phyloP scores from a whole-genome alignment of 73 alveolate genomes.

The Effrenium voratum region DNA sequence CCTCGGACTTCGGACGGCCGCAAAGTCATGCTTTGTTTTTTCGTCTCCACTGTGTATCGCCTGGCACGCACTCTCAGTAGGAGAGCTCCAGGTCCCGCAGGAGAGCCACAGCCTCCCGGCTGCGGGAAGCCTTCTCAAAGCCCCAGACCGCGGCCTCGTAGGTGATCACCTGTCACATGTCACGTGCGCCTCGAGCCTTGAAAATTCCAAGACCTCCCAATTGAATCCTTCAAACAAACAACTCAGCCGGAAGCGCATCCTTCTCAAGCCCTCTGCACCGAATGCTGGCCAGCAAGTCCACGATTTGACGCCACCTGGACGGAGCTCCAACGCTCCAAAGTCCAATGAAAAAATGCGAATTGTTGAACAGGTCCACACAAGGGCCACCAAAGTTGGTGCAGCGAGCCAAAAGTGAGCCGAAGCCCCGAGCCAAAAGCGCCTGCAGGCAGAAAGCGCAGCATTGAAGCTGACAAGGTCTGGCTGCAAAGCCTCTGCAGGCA shows the following conservation, averaged over 20 bases:
- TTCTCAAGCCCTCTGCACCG: too few species aligned
- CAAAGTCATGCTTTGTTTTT: background rate
- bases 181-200: too few species aligned
- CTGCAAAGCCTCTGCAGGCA: background rate
- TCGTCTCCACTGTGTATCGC: background rate
- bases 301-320: too few species aligned
- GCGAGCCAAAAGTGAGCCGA: too few species aligned
- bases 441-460: conserved; percentile 3
- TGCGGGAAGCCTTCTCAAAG: conserved; percentile 24
- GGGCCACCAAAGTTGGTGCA: too few species aligned
- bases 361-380: too few species aligned
- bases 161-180: conserved; percentile 74
- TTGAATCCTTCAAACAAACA: too few species aligned
- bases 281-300: too few species aligned
- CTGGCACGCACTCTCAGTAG: background rate
- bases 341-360: too few species aligned
- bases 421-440: background rate
- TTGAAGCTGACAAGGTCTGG: conserved; percentile 55
- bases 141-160: conserved; percentile 37
- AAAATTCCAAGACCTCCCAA: too few species aligned
- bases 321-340: too few species aligned
- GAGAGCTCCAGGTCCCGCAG: conserved; percentile 11
- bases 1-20: background rate
- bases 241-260: too few species aligned
- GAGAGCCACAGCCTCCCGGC: background rate